Base-by-base conservation (phyloP, 2,329 filamentous ascomycete species). In the Ceratocystis lukuohia region DNA sequence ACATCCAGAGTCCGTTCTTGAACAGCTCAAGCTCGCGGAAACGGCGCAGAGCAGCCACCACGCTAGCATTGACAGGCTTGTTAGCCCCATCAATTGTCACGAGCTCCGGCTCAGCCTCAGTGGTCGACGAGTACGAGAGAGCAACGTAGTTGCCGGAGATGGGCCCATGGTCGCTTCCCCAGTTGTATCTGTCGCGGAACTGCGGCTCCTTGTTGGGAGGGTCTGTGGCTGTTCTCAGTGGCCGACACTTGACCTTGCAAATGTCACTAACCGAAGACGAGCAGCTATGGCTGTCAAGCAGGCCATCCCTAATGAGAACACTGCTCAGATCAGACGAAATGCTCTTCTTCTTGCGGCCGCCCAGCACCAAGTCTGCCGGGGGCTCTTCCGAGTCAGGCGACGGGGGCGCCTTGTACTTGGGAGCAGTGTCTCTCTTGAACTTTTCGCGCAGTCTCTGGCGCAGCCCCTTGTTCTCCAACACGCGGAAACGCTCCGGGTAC, bases 1-100 rank as follows among this genome's bases (percentile, higher is more conserved):
- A 73, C n/a, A 71, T 65, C 48, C 69, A 68, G 67, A 72, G 67
- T 17, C 69, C 63, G 2, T 69, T 30, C 5, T 69, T 56, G 46
- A 68, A 68, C 7, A 68, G 56, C 6, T 57, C 37, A 5, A 68
- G 48, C 56, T 68, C 66, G n/a, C 67, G 61, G 65, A 68, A 66
- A 37, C 62, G 64, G n/a, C 65, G 61, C 41, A 68, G 30, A 5
- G 66, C 66, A 6, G 59, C 59, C 3, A 64, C 64, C 20, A 68
- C 45, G 28, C 56, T 66, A 12, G 66, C 59, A 12, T 61, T 59
- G 7, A 68, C 57, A 5, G 41, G 62, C 59, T 45, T 41, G 6
- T 41, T 33, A 7, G 17, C 37, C 28, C 64, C 63, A 15, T 68
- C 66, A 45, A 68, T 56, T 4, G 61, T 33, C 37, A 68, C 53